Evolutionary conservation across 1,284 basidiomycete genomes (phyloP), one percentile per base, ranked within the genome.

Genomic region (Sanghuangporus weigelae): DNA sequence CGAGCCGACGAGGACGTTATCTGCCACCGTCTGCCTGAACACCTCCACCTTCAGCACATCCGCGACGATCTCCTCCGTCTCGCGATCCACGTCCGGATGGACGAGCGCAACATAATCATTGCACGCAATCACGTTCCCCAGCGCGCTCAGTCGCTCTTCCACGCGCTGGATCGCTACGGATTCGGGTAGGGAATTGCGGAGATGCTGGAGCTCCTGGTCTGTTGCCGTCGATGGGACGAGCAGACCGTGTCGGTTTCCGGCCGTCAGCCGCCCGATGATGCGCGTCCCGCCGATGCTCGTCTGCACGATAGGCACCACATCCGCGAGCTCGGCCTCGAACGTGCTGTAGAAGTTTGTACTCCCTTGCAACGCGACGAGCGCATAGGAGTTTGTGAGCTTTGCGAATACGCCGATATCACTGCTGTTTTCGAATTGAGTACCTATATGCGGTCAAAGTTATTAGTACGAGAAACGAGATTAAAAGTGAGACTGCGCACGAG

Each of bases 21-120:
- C 90, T 11, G 96, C 96, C 68, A 99, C 84, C 11, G 96, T 99
- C 76, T 99, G 96, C 59, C 96, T 83, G 82, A 99, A 99, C 4
- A 99, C 97, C 76, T 99, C 97, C 66, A 99, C 97, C 77, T 98
- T 98, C 69, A 99, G 85, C 11, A 98, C 95, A 76, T 99, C 97
- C 57, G 97, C 96, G 75, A 99, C 98, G 77, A 99, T 99, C 77
- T 99, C 97, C 74, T 99, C 97, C 7, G 97, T 99, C 79, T 99
- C 97, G 63, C 96, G 86, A 79, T 99, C 96, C 66, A 99, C 82
- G 71, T 99, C 97, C 12, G 97, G 97, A 76, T 98, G 95, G 21
- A 97, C 95, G 69, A 98, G 88, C 7, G 95, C 95, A 68, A 98
- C 95, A 72, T 97, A 92, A 81, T 98, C 96, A 76, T 99, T 99